Evolutionary conservation across 78 protist species (phyloP).

Genomic region (Diacronema lutheri): DNA sequence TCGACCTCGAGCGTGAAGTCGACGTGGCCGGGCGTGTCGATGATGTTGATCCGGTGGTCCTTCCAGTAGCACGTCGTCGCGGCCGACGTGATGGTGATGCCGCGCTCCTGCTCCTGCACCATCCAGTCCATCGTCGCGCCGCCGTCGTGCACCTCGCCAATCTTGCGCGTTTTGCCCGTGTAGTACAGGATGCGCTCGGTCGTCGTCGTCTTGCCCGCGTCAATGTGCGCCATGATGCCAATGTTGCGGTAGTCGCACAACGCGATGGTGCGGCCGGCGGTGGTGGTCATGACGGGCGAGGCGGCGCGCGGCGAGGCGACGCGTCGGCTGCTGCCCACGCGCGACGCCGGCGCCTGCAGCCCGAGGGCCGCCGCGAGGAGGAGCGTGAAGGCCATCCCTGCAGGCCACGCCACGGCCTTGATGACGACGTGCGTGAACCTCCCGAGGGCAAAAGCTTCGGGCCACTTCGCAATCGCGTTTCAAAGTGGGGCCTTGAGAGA

Average conservation of each 20-base stretch:
- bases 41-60: slow-evolving; percentile 84
- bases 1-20: slow-evolving; percentile 94
- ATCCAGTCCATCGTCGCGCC: slow-evolving; percentile 86
- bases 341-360: no score
- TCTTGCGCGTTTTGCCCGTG: slow-evolving; percentile 52
- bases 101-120: slow-evolving; percentile 84
- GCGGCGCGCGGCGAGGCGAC: neutral
- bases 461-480: no score
- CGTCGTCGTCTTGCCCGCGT: slow-evolving; percentile 89
- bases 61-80: slow-evolving; percentile 87
- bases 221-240: neutral
- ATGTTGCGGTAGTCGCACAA: neutral
- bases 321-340: no score
- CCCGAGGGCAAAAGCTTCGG: no score
- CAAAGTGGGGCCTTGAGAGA: no score
- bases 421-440: no score
- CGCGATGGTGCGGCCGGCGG: neutral
- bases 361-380: no score
- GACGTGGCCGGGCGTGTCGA: slow-evolving; percentile 97
- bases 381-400: no score
- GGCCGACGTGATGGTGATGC: slow-evolving; percentile 93
- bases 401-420: no score
- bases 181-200: slow-evolving; percentile 89
- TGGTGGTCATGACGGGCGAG: neutral
- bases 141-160: slow-evolving; percentile 74